These are phyloP conservation scores for Plasmodium fragile DNA, from an alignment of 169 alveolate genomes.

Conservation along the genomic window DNA sequence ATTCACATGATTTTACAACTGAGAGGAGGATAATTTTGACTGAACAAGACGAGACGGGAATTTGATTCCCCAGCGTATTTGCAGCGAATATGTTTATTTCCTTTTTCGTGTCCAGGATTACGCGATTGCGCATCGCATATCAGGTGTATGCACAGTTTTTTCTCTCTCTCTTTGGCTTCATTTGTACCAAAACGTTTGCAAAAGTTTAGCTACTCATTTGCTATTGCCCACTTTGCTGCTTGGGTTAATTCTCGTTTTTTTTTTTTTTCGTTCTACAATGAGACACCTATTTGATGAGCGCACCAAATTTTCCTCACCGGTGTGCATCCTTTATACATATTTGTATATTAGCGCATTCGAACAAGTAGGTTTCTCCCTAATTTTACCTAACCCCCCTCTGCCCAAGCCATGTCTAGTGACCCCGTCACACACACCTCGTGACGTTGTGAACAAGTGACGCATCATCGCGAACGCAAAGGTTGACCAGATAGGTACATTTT, in stretches of 20 bases:
- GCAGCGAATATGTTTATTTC: not conserved
- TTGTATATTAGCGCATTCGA: not conserved
- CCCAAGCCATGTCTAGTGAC: not conserved
- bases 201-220: not conserved
- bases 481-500: not conserved
- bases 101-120: conserved; percentile 2
- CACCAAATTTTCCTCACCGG: not conserved
- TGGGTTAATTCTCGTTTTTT: not conserved
- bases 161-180: not conserved
- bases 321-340: not conserved
- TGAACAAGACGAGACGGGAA: not conserved
- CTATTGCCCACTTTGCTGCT: not conserved
- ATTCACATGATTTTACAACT: conserved; percentile 97
- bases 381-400: not conserved
- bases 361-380: not conserved
- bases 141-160: not conserved
- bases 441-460: not conserved
- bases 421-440: not conserved
- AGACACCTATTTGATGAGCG: not conserved
- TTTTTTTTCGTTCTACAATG: conserved; percentile 5
- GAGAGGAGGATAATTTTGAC: conserved; percentile 88
- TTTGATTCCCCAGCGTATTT: not conserved
- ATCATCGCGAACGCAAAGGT: not conserved
- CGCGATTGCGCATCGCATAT: not conserved
- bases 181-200: not conserved